A percentile compares a stretch with the other conserved stretches of the same genome.
These are phyloP conservation scores for Hypoxylon intermedium DNA, from an alignment of 495 filamentous ascomycete species.

Conservation along the genomic window DNA sequence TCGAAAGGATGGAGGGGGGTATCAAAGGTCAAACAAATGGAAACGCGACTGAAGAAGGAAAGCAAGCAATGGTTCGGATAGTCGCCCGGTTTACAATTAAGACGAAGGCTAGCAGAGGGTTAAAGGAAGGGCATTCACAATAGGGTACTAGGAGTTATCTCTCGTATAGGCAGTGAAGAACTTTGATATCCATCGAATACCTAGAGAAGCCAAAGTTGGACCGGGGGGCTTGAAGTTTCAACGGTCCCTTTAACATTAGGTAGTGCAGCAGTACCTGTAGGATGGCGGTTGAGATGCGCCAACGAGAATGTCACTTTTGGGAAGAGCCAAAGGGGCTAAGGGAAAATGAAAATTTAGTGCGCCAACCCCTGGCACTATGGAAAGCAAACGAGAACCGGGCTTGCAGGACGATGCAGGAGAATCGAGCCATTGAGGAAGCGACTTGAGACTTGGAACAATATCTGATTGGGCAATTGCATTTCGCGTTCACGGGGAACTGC, in stretches of 20 bases:
- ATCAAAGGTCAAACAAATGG: constrained; percentile 39
- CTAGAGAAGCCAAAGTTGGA: constrained; percentile 26
- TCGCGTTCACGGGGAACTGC: background rate
- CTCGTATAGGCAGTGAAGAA: constrained; percentile 38
- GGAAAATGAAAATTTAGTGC: constrained; percentile 19
- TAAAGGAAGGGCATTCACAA: constrained; percentile 38
- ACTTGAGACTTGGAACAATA: constrained; percentile 18
- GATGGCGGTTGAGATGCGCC: constrained; percentile 9
- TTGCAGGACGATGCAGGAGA: constrained; percentile 17
- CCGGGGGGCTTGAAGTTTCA: background rate
- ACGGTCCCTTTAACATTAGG: background rate
- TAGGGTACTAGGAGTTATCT: constrained; percentile 31
- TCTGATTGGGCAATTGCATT: constrained; percentile 28
- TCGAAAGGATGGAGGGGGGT: constrained; percentile 34
- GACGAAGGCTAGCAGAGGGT: constrained; percentile 34
- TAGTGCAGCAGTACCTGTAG: background rate
- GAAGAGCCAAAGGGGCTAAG: background rate
- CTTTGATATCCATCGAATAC: constrained; percentile 31
- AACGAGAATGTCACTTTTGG: constrained; percentile 1
- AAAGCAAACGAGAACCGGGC: constrained; percentile 14
- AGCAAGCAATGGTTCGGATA: constrained; percentile 30
- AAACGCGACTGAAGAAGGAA: constrained; percentile 28
- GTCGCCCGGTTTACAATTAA: constrained; percentile 28
- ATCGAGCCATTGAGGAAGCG: constrained; percentile 23
- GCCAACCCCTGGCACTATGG: constrained; percentile 16